phyloP scores from a whole-genome alignment of 371 early-diverging fungal species.

The Apophysomyces trapeziformis region DNA sequence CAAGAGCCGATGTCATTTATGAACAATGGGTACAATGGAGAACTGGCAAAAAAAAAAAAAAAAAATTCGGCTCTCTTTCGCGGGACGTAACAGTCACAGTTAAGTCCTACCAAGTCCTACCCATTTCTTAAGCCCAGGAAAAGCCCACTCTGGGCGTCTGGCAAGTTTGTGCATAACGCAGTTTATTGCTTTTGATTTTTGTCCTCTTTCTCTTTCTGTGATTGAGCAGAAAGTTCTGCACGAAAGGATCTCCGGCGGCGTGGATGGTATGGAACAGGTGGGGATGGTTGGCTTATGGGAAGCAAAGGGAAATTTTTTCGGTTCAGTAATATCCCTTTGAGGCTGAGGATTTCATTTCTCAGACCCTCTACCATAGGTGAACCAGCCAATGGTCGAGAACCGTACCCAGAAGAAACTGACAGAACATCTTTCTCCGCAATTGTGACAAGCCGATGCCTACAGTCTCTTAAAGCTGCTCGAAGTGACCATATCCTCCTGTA shows the following conservation, averaged over 20 bases:
- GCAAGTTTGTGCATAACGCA: neutral
- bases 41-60: too few species aligned
- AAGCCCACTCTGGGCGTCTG: too few species aligned
- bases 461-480: neutral
- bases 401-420: neutral
- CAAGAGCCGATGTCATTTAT: conserved; percentile 43
- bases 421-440: neutral
- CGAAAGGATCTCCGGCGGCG: neutral
- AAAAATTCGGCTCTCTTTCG: too few species aligned
- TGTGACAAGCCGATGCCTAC: neutral
- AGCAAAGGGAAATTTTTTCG: conserved; percentile 1
- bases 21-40: neutral
- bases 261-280: neutral
- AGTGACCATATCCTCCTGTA: neutral
- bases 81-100: too few species aligned
- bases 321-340: neutral
- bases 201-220: neutral
- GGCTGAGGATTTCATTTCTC: neutral
- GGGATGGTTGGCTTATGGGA: neutral
- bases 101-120: too few species aligned
- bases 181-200: neutral
- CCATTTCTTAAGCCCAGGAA: too few species aligned
- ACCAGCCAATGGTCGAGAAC: neutral
- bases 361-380: neutral
- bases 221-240: neutral